phyloP scores from a whole-genome alignment of 306 rosid genomes.

The Arachis stenosperma region DNA sequence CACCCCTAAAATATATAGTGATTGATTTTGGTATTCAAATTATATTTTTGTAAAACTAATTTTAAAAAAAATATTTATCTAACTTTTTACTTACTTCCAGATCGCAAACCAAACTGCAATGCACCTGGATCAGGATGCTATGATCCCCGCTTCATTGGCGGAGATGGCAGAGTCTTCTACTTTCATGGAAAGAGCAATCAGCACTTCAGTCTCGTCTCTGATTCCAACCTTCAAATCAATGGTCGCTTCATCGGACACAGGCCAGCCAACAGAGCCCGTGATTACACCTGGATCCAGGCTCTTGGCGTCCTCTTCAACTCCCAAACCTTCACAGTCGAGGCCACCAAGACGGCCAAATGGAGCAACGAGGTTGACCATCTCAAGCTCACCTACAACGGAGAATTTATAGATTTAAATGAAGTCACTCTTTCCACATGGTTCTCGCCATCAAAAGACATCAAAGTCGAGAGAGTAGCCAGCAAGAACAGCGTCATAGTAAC shows the following conservation, averaged over 20 bases:
- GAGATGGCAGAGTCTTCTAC: constrained; percentile 56
- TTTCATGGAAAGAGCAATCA: constrained; percentile 55
- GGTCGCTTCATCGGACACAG: constrained; percentile 52
- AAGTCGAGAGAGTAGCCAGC: constrained; percentile 43
- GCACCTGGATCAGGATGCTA: constrained; percentile 59
- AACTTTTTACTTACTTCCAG: not conserved
- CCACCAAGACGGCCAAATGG: constrained; percentile 42
- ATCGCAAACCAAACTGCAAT: constrained; percentile 54
- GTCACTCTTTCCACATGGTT: constrained; percentile 44
- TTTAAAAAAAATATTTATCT: too few relatives aligned
- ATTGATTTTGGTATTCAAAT: too few relatives aligned
- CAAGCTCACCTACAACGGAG: constrained; percentile 43
- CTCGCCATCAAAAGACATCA: constrained; percentile 33
- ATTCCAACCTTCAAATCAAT: constrained; percentile 51
- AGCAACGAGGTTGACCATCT: constrained; percentile 41
- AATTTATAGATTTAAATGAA: constrained; percentile 13
- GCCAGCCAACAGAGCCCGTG: constrained; percentile 34
- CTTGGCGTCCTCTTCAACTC: constrained; percentile 44
- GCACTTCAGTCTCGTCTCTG: constrained; percentile 49
- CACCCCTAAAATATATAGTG: too few relatives aligned
- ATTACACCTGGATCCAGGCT: constrained; percentile 58
- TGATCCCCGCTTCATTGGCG: constrained; percentile 59
- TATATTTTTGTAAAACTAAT: too few relatives aligned
- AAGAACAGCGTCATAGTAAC: constrained; percentile 47
- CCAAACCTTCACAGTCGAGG: constrained; percentile 46